A percentile compares a stretch with the other conserved stretches of the same genome.
Conservation (phyloP, 1,284 basidiomycete genomes). For the Hemileia vastatrix region DNA sequence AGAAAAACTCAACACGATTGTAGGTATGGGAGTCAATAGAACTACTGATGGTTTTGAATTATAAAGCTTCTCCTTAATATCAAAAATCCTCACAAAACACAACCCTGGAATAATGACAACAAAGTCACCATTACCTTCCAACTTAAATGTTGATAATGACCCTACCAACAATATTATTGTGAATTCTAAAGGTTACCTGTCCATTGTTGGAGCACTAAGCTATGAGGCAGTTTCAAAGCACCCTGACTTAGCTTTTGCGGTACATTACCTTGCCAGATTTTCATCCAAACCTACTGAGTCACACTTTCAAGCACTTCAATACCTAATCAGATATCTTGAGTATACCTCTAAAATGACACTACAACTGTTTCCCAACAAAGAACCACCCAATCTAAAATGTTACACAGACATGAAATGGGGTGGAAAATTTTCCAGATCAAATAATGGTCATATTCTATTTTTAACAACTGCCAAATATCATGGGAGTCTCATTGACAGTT, state of each 20-base stretch:
- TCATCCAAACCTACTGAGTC: background rate
- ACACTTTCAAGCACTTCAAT: background rate
- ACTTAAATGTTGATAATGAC: too few species aligned
- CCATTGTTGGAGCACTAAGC: background rate
- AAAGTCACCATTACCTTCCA: too few species aligned
- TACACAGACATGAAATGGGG: background rate
- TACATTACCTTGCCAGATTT: background rate
- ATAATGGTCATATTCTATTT: background rate
- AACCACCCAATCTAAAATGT: background rate
- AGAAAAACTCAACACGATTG: too few species aligned
- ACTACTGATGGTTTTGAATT: too few species aligned
- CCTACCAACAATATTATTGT: background rate
- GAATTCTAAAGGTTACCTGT: background rate
- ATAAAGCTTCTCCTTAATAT: too few species aligned
- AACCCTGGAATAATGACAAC: too few species aligned
- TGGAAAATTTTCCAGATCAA: background rate
- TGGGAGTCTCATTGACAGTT: background rate
- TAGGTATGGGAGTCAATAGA: too few species aligned
- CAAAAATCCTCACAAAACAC: too few species aligned
- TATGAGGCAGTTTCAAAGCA: background rate
- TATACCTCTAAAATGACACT: background rate
- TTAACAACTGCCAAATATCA: background rate
- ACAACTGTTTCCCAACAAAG: background rate
- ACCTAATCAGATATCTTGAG: background rate
- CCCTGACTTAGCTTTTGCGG: background rate